A percentile compares a stretch with the other conserved stretches of the same genome.
These are phyloP conservation scores for Euryodendron excelsum DNA, from an alignment of 148 eudicot genomes.

Conservation along the genomic window DNA sequence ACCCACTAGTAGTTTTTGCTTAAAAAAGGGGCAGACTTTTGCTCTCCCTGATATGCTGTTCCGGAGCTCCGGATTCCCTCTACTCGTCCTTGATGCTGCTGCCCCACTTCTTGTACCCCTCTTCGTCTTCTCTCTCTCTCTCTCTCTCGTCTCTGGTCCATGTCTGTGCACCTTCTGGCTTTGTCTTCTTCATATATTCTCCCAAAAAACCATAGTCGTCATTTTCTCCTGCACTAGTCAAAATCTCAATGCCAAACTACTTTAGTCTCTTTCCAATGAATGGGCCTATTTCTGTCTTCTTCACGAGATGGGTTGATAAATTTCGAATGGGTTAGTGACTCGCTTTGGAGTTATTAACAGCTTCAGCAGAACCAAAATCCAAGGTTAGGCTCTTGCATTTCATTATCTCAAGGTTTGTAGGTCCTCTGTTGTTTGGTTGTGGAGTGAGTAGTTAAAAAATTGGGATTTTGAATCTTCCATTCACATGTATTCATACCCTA, in stretches of 20 bases:
- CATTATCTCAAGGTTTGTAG: not conserved
- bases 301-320: conserved; percentile 15
- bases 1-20: too few relatives aligned
- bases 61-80: conserved; percentile 1
- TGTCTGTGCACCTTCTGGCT: not conserved
- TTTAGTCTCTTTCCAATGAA: conserved; percentile 8
- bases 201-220: not conserved
- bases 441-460: not conserved
- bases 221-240: conserved; percentile 3
- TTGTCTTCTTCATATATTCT: not conserved
- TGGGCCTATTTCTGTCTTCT: conserved; percentile 3
- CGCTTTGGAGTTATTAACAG: too few relatives aligned
- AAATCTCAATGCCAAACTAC: not conserved
- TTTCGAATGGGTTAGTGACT: not conserved
- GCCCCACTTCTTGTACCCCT: not conserved
- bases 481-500: not conserved
- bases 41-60: too few relatives aligned
- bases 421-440: conserved; percentile 1
- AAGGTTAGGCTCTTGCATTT: conserved; percentile 14
- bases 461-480: conserved; percentile 2
- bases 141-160: not conserved
- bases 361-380: too few relatives aligned
- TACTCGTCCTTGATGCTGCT: conserved; percentile 29
- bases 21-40: not conserved
- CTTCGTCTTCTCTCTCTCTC: conserved; percentile 2